These are phyloP conservation scores for Priceomyces carsonii DNA, from an alignment of 805 yeast species.

Conservation along the genomic window DNA sequence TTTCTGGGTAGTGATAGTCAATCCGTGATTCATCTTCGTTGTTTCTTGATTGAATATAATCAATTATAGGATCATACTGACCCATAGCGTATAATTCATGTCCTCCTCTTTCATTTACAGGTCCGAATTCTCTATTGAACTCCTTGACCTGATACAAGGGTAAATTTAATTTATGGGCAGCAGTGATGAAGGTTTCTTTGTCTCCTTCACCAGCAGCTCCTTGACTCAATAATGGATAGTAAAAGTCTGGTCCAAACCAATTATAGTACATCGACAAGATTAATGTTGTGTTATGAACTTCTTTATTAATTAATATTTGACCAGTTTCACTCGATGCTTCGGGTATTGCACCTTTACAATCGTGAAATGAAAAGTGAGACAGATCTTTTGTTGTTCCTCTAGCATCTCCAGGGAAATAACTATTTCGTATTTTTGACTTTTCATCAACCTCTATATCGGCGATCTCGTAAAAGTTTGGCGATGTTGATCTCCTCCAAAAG, in stretches of 20 bases:
- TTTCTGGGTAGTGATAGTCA: conserved; percentile 13
- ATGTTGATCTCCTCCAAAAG: conserved; percentile 41
- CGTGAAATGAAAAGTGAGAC: conserved; percentile 22
- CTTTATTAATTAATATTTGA: conserved; percentile 36
- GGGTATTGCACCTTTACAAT: conserved; percentile 31
- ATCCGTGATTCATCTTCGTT: conserved; percentile 11
- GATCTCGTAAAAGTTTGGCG: conserved; percentile 36
- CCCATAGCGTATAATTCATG: conserved; percentile 38
- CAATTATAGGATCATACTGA: conserved; percentile 37
- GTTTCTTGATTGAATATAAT: conserved; percentile 19
- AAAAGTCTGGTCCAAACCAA: conserved; percentile 35
- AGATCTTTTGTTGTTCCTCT: conserved; percentile 18
- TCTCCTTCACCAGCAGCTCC: conserved; percentile 48
- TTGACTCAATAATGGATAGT: conserved; percentile 39
- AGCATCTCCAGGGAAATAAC: conserved; percentile 26
- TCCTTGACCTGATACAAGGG: conserved; percentile 41
- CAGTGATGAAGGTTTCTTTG: conserved; percentile 43
- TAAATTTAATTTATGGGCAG: conserved; percentile 36
- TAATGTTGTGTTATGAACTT: conserved; percentile 30
- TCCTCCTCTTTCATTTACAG: conserved; percentile 20
- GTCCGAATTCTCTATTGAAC: conserved; percentile 39
- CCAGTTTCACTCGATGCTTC: conserved; percentile 43
- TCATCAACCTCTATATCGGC: conserved; percentile 28
- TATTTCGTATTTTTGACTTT: conserved; percentile 21
- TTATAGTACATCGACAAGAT: conserved; percentile 39